These are phyloP conservation scores for Litchi chinensis DNA, from an alignment of 345 rosid species.

Conservation along the genomic window DNA sequence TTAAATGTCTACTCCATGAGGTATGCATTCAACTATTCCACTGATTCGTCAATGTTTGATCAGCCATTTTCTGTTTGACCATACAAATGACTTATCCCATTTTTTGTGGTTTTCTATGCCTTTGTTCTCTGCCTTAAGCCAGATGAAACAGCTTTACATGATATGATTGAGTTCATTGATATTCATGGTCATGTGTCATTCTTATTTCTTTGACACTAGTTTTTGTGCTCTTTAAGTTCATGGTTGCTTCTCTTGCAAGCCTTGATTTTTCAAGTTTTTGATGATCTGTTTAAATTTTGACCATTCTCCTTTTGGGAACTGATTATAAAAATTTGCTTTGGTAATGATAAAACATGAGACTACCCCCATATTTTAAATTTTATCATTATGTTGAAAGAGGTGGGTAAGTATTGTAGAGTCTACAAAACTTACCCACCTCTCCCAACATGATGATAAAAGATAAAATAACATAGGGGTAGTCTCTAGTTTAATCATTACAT, in stretches of 20 bases:
- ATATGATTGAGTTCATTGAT: not conserved
- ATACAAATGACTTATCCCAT: not conserved
- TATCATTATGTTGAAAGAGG: not conserved
- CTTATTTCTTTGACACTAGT: not conserved
- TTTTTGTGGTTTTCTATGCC: not conserved
- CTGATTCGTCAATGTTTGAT: not conserved
- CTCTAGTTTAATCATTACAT: not conserved
- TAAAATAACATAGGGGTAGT: not conserved
- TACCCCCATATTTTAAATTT: not conserved
- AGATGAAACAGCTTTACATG: not conserved
- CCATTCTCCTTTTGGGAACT: not conserved
- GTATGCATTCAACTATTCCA: conserved; percentile 34
- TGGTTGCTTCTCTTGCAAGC: not conserved
- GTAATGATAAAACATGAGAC: not conserved
- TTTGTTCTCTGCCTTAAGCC: not conserved
- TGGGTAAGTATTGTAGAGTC: not conserved
- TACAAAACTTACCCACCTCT: not conserved
- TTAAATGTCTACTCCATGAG: conserved; percentile 74
- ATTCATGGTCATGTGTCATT: not conserved
- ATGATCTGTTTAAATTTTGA: not conserved
- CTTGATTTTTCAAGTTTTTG: not conserved
- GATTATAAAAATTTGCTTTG: not conserved
- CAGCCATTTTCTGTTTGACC: not conserved
- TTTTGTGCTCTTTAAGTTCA: not conserved
- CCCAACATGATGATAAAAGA: not conserved